Conservation (phyloP, 768 basidiomycete genomes). For the Amylocystis lapponica region DNA sequence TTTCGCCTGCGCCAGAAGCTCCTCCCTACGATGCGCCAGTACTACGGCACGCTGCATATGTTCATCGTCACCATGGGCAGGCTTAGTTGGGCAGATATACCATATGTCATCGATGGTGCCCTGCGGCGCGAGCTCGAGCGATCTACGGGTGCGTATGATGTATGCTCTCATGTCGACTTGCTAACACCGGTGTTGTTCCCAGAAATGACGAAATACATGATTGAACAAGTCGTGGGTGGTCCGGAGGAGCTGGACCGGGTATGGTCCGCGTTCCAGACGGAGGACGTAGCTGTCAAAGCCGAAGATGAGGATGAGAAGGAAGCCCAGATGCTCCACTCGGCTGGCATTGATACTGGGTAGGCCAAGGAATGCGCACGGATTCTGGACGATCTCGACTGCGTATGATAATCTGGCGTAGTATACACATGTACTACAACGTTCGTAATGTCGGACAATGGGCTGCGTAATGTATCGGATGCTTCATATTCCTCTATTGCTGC, state of each 20-base stretch:
- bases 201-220: conserved; percentile 24
- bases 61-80: conserved; percentile 77
- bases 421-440: too few relatives aligned
- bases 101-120: conserved; percentile 10
- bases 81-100: conserved; percentile 52
- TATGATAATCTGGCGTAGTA: too few relatives aligned
- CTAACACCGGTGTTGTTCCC: background rate
- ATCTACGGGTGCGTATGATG: conserved; percentile 12
- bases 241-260: conserved; percentile 26
- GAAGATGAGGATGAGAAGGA: conserved; percentile 15
- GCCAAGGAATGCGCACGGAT: too few relatives aligned
- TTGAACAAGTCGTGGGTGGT: conserved; percentile 26
- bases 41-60: conserved; percentile 59
- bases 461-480: too few relatives aligned
- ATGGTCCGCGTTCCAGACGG: conserved; percentile 24
- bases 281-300: background rate
- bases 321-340: conserved; percentile 9
- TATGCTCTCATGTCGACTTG: background rate
- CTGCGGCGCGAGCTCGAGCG: conserved; percentile 16
- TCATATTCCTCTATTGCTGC: background rate
- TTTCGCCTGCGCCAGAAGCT: conserved; percentile 56
- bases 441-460: too few relatives aligned
- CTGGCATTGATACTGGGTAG: too few relatives aligned
- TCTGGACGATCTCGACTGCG: too few relatives aligned
- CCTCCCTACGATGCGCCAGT: conserved; percentile 45